Evolutionary conservation across 176 grass and related monocot genomes (phyloP).

Genomic region (Triticum timopheevii): DNA sequence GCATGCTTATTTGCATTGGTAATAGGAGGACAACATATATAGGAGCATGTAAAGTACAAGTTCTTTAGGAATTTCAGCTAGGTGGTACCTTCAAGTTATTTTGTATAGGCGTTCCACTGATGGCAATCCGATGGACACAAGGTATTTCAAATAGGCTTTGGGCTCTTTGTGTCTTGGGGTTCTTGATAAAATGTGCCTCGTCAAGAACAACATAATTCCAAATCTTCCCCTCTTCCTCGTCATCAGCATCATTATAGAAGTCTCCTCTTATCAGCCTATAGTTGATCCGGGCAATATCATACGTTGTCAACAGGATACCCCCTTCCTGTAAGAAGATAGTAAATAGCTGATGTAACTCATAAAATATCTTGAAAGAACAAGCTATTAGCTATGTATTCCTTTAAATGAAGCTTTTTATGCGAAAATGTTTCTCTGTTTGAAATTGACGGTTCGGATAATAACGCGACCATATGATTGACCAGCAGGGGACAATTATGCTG

Average conservation of each 20-base stretch:
- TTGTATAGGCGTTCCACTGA: conserved; percentile 91
- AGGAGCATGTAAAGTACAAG: not conserved
- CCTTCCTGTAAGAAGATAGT: conserved; percentile 56
- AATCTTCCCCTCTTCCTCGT: conserved; percentile 54
- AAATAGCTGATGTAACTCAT: not conserved
- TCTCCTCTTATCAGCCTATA: conserved; percentile 66
- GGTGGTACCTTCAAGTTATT: conserved; percentile 80
- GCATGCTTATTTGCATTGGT: conserved; percentile 19
- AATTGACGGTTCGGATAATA: not conserved
- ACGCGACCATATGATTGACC: not conserved
- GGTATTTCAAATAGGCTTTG: conserved; percentile 86
- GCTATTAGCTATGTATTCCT: not conserved
- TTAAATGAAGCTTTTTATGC: not conserved
- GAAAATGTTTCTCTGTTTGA: not conserved
- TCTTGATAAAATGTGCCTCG: conserved; percentile 92
- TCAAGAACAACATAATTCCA: conserved; percentile 92
- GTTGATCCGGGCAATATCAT: conserved; percentile 78
- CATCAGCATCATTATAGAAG: conserved; percentile 26
- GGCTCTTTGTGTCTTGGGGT: conserved; percentile 61
- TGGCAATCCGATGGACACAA: conserved; percentile 71
- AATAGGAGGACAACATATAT: not conserved
- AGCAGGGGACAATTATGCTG: conserved; percentile 20
- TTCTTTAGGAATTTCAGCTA: conserved; percentile 6
- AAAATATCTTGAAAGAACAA: conserved; percentile 16
- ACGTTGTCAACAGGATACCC: conserved; percentile 85